Evolutionary conservation across 2,329 filamentous ascomycete species (phyloP), one percentile per base, ranked within the genome.

Genomic region (Emergomyces orientalis): DNA sequence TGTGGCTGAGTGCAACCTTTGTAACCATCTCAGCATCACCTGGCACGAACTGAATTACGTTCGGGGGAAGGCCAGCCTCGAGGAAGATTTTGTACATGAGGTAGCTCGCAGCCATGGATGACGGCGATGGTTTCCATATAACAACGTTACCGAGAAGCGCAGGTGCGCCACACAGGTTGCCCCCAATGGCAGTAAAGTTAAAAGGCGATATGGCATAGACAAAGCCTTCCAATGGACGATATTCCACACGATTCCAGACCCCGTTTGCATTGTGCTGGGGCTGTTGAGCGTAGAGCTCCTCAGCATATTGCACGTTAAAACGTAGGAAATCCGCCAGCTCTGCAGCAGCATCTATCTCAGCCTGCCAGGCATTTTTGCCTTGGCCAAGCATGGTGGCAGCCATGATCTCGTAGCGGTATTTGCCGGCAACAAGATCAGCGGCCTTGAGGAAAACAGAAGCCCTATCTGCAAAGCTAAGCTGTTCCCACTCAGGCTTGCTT

Each of bases 291-390:
- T 96, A 96, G 63, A 96, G 80, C 73, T 96, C 89, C 78, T 96
- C 88, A 32, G 93, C 93, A 72, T 93, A 97, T 75, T 92, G 86
- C 60, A 97, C 92, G 72, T 94, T 94, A 81, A 63, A 80, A 71
- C 91, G 86, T 73, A 97, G 80, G 78, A 97, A 97, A 75, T 97
- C 93, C 68, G 85, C 88, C 68, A 96, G 79, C 81, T 97, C 93
- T 8, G 93, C 93, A 19, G 93, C 93, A 49, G 91, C 84, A 76
- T 97, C 93, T 67, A 97, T 97, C 82, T 97, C 93, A n/a, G 93
- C 93, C 78, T 97, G 93, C 91, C 91, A 97, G 59, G 90, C 91
- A 75, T 97, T 97, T 85, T 97, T 97, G 71, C 93, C 93, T 78
- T 97, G 93, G 65, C 93, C 93, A 39, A 96, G 81, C 86, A 97